phyloP scores from a whole-genome alignment of 2,329 filamentous ascomycete species.

The Penicillium psychrosexuale region DNA sequence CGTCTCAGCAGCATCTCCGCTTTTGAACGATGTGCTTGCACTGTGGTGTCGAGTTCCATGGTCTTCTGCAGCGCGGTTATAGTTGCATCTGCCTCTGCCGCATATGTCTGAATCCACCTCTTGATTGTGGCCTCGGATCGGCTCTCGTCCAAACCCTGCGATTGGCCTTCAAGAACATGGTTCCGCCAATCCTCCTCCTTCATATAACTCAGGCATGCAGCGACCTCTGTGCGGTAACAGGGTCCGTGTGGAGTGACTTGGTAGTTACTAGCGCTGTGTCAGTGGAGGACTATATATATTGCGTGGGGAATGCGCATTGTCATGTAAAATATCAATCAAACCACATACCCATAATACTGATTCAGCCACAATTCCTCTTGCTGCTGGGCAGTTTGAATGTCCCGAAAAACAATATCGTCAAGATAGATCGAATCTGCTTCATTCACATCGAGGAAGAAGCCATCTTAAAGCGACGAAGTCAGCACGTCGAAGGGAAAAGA shows the following conservation, averaged over 20 bases:
- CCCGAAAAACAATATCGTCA: constrained; percentile 41
- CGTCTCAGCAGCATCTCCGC: constrained; percentile 31
- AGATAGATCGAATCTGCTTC: constrained; percentile 41
- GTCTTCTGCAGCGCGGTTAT: constrained; percentile 24
- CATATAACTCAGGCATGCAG: constrained; percentile 42
- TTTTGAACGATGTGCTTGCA: constrained; percentile 23
- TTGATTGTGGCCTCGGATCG: constrained; percentile 35
- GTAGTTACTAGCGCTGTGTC: constrained; percentile 37
- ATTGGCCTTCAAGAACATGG: constrained; percentile 39
- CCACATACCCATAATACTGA: constrained; percentile 41
- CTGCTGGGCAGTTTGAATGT: constrained; percentile 25
- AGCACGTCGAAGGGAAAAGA: not conserved
- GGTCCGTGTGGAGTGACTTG: constrained; percentile 37
- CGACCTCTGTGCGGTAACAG: constrained; percentile 45
- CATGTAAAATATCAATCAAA: constrained; percentile 6
- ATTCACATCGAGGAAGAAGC: constrained; percentile 43
- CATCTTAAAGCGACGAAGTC: constrained; percentile 32
- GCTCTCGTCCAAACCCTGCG: constrained; percentile 27
- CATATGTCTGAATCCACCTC: constrained; percentile 37
- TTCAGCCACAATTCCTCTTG: constrained; percentile 35
- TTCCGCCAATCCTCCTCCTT: constrained; percentile 38
- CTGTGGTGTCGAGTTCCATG: constrained; percentile 15
- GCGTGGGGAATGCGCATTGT: not conserved
- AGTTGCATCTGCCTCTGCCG: constrained; percentile 32
- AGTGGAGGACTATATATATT: constrained; percentile 1